Evolutionary conservation across 2,329 filamentous ascomycete species (phyloP).

Genomic region (Mycogone perniciosa): DNA sequence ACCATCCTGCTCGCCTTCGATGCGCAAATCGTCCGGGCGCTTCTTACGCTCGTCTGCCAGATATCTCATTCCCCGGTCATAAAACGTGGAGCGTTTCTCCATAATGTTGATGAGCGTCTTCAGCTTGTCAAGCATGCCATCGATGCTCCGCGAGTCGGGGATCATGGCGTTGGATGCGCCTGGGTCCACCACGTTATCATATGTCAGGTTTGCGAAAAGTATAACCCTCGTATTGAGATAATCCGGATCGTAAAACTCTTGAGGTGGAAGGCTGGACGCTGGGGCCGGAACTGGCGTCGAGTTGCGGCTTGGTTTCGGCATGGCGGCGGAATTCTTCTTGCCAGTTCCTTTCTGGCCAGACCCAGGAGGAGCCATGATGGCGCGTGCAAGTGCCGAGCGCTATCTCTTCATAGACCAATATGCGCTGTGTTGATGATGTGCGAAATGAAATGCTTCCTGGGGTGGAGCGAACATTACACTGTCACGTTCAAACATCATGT

Average conservation of each 20-base stretch:
- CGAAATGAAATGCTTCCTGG: neutral
- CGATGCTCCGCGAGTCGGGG: conserved; percentile 57
- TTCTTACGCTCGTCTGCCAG: conserved; percentile 61
- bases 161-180: conserved; percentile 50
- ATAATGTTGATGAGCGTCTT: conserved; percentile 60
- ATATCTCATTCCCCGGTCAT: conserved; percentile 67
- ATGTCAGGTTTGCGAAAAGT: conserved; percentile 52
- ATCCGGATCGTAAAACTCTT: conserved; percentile 52
- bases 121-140: conserved; percentile 58
- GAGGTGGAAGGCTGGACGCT: conserved; percentile 47
- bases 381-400: neutral
- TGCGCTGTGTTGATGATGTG: neutral
- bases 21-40: conserved; percentile 48
- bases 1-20: conserved; percentile 41
- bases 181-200: conserved; percentile 65
- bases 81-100: conserved; percentile 59
- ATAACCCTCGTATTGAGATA: conserved; percentile 60
- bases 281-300: conserved; percentile 55
- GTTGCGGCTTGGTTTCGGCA: conserved; percentile 68
- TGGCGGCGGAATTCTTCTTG: conserved; percentile 56
- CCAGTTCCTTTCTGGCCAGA: conserved; percentile 56
- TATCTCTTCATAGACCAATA: conserved; percentile 1
- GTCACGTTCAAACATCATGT: conserved; percentile 7
- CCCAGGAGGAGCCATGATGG: conserved; percentile 51
- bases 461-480: conserved; percentile 1